Percentiles rank a stretch among this genome's conserved stretches.
Evolutionary conservation across 2,329 filamentous ascomycete species (phyloP).

Genomic region (Aspergillus sp.): DNA sequence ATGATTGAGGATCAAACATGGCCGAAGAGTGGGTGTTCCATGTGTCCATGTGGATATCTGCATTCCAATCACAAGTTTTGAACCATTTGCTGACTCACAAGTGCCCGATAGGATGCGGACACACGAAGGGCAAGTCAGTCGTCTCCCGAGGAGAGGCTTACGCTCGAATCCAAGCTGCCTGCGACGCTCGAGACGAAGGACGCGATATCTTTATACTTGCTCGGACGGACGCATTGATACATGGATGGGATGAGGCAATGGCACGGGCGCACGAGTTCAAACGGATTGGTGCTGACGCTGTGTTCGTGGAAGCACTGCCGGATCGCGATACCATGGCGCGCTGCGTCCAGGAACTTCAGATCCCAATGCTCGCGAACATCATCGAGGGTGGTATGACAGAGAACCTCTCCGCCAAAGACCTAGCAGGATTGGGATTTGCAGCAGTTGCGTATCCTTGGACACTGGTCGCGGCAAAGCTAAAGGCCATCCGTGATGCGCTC

Average conservation of each 20-base stretch:
- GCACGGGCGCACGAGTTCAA: constrained; percentile 47
- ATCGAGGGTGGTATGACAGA: constrained; percentile 50
- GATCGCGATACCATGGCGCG: constrained; percentile 49
- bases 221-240: constrained; percentile 47
- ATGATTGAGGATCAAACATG: constrained; percentile 57
- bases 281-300: constrained; percentile 50
- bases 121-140: constrained; percentile 54
- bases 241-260: constrained; percentile 52
- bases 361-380: constrained; percentile 51
- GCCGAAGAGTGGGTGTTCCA: constrained; percentile 48
- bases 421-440: constrained; percentile 46
- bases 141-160: constrained; percentile 53
- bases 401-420: constrained; percentile 46
- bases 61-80: no score
- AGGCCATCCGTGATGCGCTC: constrained; percentile 41
- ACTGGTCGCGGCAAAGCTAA: constrained; percentile 50
- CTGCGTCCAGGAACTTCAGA: constrained; percentile 42
- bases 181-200: constrained; percentile 52
- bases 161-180: constrained; percentile 52
- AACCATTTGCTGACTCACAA: background rate
- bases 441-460: constrained; percentile 53
- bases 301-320: constrained; percentile 54
- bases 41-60: no score
- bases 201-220: constrained; percentile 53
- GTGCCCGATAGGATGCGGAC: constrained; percentile 43